Percentiles rank a stretch among this genome's conserved stretches.
phyloP scores from a whole-genome alignment of 1,139 yeast species.

The Magnusiomyces fungicola region DNA sequence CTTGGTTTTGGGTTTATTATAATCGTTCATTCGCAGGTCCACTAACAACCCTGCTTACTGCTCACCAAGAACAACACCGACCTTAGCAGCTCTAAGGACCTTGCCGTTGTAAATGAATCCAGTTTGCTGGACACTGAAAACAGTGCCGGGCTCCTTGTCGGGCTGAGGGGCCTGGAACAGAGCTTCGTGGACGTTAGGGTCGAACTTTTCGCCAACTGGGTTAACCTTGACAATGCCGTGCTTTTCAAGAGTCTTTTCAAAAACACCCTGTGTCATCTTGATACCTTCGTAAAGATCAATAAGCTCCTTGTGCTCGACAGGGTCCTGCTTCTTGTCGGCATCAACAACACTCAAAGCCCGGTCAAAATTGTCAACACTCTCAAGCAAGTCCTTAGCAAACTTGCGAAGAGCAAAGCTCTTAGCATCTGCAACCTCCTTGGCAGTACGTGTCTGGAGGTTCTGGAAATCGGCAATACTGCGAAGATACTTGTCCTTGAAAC shows the following conservation, averaged over 20 bases:
- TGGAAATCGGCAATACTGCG: constrained; percentile 90
- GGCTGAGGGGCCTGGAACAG: constrained; percentile 84
- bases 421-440: constrained; percentile 79
- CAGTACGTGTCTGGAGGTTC: constrained; percentile 84
- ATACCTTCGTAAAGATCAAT: constrained; percentile 82
- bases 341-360: constrained; percentile 74
- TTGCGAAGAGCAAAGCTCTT: constrained; percentile 88
- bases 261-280: constrained; percentile 79
- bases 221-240: constrained; percentile 79
- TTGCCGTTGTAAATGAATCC: constrained; percentile 84
- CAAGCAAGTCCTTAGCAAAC: constrained; percentile 85
- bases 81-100: constrained; percentile 94
- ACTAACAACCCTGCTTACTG: not conserved
- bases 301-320: constrained; percentile 44
- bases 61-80: constrained; percentile 60
- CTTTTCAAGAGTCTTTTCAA: constrained; percentile 72
- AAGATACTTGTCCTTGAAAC: constrained; percentile 73
- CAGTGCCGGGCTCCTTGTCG: constrained; percentile 87
- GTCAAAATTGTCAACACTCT: constrained; percentile 84
- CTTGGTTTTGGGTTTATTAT: too few relatives aligned
- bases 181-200: constrained; percentile 92
- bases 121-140: constrained; percentile 86
- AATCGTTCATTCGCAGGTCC: too few relatives aligned
- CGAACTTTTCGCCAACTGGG: constrained; percentile 79
- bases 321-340: constrained; percentile 42